phyloP scores from a whole-genome alignment of 2,329 filamentous ascomycete species.

The Xylaria sp. region DNA sequence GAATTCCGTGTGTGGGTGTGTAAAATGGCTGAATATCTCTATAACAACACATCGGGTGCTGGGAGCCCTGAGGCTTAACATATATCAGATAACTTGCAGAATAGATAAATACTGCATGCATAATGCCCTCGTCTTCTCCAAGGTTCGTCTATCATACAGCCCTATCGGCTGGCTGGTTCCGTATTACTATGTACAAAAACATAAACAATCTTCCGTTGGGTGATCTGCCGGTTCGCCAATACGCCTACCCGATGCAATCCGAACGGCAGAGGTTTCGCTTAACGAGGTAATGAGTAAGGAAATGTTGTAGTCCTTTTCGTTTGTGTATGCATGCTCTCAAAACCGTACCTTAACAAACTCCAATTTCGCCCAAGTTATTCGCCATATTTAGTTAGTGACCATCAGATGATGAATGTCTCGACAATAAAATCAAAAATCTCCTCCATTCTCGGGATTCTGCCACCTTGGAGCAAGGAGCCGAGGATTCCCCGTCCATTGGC shows the following conservation, averaged over 20 bases:
- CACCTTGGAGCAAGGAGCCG: constrained; percentile 33
- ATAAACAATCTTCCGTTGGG: not conserved
- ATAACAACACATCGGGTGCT: not conserved
- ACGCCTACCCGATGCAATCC: constrained; percentile 32
- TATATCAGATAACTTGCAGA: not conserved
- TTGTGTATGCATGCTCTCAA: constrained; percentile 7
- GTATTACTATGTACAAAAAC: constrained; percentile 15
- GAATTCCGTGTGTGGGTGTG: not conserved
- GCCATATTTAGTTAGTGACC: constrained; percentile 13
- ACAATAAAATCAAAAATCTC: constrained; percentile 48
- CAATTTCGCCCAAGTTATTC: not conserved
- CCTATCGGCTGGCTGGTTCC: not conserved
- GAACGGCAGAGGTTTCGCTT: not conserved
- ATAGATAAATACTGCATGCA: constrained; percentile 30
- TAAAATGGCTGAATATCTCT: not conserved
- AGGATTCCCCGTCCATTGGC: constrained; percentile 28
- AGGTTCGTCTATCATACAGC: constrained; percentile 11
- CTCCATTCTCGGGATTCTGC: constrained; percentile 43
- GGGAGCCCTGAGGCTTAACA: not conserved
- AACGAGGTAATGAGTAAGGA: constrained; percentile 1
- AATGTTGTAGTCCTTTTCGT: constrained; percentile 2
- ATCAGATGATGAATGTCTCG: constrained; percentile 45
- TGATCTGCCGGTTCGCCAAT: constrained; percentile 14
- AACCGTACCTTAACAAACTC: constrained; percentile 18
- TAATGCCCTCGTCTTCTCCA: constrained; percentile 26